phyloP scores from a whole-genome alignment of 2,329 filamentous ascomycete genomes.

The Mycogone perniciosa region DNA sequence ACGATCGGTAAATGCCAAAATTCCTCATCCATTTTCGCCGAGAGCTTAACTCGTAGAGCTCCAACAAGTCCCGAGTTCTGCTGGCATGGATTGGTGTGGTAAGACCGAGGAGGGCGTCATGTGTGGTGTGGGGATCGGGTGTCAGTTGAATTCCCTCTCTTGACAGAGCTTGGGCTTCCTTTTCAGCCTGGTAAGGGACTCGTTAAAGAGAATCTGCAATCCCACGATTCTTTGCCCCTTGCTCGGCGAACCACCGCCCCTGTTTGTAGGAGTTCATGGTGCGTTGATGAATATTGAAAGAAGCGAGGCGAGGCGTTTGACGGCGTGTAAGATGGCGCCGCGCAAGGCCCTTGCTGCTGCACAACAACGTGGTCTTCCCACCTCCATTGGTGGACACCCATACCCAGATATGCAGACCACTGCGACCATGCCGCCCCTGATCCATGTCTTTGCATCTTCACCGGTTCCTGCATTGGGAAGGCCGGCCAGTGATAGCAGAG shows the following conservation, averaged over 20 bases:
- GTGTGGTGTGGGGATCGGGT: neutral
- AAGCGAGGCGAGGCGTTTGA: neutral
- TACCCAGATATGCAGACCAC: conserved; percentile 11
- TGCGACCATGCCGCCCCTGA: conserved; percentile 14
- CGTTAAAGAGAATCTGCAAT: neutral
- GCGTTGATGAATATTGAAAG: neutral
- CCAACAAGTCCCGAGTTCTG: too few relatives aligned
- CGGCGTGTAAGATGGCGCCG: neutral
- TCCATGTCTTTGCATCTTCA: conserved; percentile 21
- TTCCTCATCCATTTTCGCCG: neutral
- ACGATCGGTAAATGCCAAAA: conserved; percentile 4
- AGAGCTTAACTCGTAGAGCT: neutral
- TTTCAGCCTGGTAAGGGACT: neutral
- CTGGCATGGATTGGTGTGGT: too few relatives aligned
- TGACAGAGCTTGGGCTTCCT: neutral
- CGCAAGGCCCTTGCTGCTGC: neutral
- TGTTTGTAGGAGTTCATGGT: too few relatives aligned
- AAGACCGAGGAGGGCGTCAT: neutral
- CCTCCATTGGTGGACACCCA: conserved; percentile 5
- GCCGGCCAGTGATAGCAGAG: conserved; percentile 11
- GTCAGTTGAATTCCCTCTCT: neutral
- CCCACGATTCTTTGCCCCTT: too few relatives aligned
- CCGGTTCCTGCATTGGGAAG: conserved; percentile 30
- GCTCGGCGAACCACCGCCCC: too few relatives aligned
- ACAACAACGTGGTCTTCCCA: conserved; percentile 4